Percentiles rank a stretch among this genome's conserved stretches.
phyloP scores from a whole-genome alignment of 768 basidiomycete genomes.

The Suillus subluteus region DNA sequence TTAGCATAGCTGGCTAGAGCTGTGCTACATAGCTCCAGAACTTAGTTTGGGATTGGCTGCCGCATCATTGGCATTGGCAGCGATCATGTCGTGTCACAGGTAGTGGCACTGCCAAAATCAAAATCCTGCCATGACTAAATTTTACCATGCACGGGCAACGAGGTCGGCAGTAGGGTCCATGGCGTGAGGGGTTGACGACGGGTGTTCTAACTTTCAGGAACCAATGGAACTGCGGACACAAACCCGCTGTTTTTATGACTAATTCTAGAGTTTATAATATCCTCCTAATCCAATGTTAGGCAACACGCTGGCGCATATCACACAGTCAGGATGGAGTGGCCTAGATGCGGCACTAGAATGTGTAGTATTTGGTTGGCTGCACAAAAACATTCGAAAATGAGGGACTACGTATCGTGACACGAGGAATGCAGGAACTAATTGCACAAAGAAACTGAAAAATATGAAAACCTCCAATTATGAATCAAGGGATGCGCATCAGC shows the following conservation, averaged over 20 bases:
- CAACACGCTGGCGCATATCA: background rate
- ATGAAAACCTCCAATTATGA: slow-evolving; percentile 23
- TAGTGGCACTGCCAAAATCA: slow-evolving; percentile 25
- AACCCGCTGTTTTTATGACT: background rate
- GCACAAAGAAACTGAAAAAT: slow-evolving; percentile 20
- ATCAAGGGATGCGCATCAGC: slow-evolving; percentile 27
- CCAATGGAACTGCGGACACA: slow-evolving; percentile 6
- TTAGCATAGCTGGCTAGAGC: slow-evolving; percentile 22
- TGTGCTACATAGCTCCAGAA: background rate
- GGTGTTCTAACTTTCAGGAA: slow-evolving; percentile 4
- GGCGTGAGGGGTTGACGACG: slow-evolving; percentile 2
- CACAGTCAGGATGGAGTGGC: slow-evolving; percentile 16
- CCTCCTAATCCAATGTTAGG: background rate
- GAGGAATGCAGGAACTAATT: slow-evolving; percentile 16
- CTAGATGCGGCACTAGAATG: slow-evolving; percentile 22
- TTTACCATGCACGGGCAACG: slow-evolving; percentile 27
- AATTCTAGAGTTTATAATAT: background rate
- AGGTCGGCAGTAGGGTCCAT: slow-evolving; percentile 10
- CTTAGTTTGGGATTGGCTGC: slow-evolving; percentile 1
- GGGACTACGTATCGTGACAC: slow-evolving; percentile 27
- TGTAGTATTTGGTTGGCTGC: slow-evolving; percentile 25
- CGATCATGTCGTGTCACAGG: slow-evolving; percentile 10
- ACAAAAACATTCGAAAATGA: slow-evolving; percentile 26
- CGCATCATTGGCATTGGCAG: slow-evolving; percentile 1
- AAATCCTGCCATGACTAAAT: slow-evolving; percentile 22